A percentile compares a stretch with the other conserved stretches of the same genome.
These are phyloP conservation scores for Scopulariopsis brevicaulis DNA, from an alignment of 2,329 filamentous ascomycete species.

Conservation along the genomic window DNA sequence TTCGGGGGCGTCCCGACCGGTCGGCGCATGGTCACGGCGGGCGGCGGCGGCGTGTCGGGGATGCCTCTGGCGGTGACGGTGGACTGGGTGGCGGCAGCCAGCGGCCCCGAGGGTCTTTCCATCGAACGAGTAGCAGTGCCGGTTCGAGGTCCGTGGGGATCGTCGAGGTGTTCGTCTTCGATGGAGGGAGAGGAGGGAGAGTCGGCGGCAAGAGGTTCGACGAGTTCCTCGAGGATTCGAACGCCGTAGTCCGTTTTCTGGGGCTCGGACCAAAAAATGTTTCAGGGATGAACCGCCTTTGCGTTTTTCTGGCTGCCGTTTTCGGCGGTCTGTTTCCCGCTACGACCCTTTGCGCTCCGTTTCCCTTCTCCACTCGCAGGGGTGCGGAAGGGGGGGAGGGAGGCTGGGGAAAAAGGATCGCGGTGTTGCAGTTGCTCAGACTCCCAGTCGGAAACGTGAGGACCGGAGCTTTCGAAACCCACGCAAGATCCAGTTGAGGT, in stretches of 20 bases:
- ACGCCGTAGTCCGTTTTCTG: background rate
- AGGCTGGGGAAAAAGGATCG: background rate
- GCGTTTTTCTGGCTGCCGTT: background rate
- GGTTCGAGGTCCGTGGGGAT: background rate
- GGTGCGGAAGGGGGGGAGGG: background rate
- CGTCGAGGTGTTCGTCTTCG: background rate
- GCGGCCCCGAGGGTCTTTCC: conserved; percentile 13
- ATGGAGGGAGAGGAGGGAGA: background rate
- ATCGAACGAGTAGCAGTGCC: background rate
- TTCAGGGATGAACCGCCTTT: background rate
- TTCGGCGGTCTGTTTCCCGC: background rate
- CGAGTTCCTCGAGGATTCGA: background rate
- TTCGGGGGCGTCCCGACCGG: conserved; percentile 25
- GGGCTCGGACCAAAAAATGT: background rate
- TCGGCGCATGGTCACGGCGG: conserved; percentile 16
- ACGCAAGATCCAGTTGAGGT: background rate
- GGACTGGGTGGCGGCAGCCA: conserved; percentile 20
- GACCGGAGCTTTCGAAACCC: background rate
- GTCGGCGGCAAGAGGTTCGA: background rate
- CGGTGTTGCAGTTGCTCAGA: background rate
- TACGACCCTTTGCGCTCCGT: background rate
- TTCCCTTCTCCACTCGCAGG: background rate
- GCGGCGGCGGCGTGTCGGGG: conserved; percentile 24
- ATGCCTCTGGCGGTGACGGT: conserved; percentile 18
- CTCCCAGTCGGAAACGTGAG: background rate